Percentiles rank a stretch among this genome's conserved stretches.
Conservation (phyloP, 768 basidiomycete species). For the Lentinula guzmanii region DNA sequence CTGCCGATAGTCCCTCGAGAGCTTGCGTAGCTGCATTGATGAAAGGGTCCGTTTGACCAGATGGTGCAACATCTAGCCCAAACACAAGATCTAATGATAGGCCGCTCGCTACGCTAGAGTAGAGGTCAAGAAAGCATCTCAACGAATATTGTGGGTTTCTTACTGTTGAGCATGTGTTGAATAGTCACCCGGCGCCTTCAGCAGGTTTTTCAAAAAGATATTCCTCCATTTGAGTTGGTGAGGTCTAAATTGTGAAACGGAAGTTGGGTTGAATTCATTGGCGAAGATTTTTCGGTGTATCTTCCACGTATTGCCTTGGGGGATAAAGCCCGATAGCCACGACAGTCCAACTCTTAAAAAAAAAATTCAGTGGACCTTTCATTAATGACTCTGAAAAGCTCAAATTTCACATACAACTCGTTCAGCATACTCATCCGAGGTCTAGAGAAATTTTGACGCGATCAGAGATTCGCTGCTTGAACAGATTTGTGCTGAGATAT, state of each 20-base stretch:
- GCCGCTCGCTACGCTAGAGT: conserved; percentile 12
- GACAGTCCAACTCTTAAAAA: conserved; percentile 12
- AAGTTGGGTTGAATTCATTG: conserved; percentile 9
- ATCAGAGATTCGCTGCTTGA: not conserved
- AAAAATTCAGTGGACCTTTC: not conserved
- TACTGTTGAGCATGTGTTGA: conserved; percentile 14
- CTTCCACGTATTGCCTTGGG: conserved; percentile 13
- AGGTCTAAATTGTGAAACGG: conserved; percentile 3
- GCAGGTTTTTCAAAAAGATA: conserved; percentile 12
- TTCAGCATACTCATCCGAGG: conserved; percentile 16
- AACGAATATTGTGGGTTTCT: not conserved
- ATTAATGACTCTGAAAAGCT: not conserved
- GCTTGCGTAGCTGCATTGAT: conserved; percentile 13
- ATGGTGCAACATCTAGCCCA: conserved; percentile 15
- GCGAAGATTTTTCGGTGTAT: conserved; percentile 13
- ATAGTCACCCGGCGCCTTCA: conserved; percentile 9
- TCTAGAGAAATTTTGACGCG: not conserved
- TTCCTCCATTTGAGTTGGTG: conserved; percentile 12
- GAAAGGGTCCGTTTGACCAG: conserved; percentile 14
- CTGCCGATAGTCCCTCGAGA: conserved; percentile 10
- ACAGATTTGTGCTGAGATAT: not conserved
- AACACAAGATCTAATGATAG: conserved; percentile 12
- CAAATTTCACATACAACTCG: conserved; percentile 10
- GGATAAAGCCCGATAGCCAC: conserved; percentile 18
- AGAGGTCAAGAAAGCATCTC: not conserved